phyloP scores from a whole-genome alignment of 768 basidiomycete genomes.

The Xerocomellus intermedius region DNA sequence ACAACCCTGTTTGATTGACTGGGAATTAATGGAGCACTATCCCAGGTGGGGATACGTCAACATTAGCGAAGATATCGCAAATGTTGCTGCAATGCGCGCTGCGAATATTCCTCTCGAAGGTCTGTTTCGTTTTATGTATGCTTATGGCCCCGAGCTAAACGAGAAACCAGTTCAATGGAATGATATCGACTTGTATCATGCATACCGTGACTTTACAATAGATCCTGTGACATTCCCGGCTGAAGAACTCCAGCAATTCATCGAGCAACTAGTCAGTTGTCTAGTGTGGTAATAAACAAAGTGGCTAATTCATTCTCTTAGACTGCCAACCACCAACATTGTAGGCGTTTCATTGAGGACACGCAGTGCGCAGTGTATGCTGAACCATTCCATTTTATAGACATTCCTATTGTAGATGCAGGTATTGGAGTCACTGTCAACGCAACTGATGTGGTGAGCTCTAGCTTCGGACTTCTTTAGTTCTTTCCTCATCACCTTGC shows the following conservation, averaged over 20 bases:
- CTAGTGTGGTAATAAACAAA: neutral
- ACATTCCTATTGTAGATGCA: slow-evolving; percentile 71
- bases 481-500: neutral
- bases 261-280: slow-evolving; percentile 50
- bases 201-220: slow-evolving; percentile 64
- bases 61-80: slow-evolving; percentile 54
- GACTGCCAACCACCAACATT: slow-evolving; percentile 31
- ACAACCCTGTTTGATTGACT: neutral
- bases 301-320: slow-evolving; percentile 8
- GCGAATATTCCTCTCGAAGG: slow-evolving; percentile 80
- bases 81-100: slow-evolving; percentile 57
- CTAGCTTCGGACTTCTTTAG: neutral
- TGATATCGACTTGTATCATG: slow-evolving; percentile 73
- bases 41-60: slow-evolving; percentile 47
- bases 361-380: neutral
- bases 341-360: slow-evolving; percentile 11
- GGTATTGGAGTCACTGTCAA: slow-evolving; percentile 59
- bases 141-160: neutral
- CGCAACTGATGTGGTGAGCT: slow-evolving; percentile 57
- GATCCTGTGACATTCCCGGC: slow-evolving; percentile 64
- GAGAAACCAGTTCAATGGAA: slow-evolving; percentile 64
- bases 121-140: slow-evolving; percentile 18
- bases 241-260: slow-evolving; percentile 53
- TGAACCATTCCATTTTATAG: slow-evolving; percentile 29
- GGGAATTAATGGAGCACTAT: neutral